Evolutionary conservation across 2,329 filamentous ascomycete species (phyloP), one percentile per base, ranked within the genome.

Genomic region (Fusarium beomiforme): DNA sequence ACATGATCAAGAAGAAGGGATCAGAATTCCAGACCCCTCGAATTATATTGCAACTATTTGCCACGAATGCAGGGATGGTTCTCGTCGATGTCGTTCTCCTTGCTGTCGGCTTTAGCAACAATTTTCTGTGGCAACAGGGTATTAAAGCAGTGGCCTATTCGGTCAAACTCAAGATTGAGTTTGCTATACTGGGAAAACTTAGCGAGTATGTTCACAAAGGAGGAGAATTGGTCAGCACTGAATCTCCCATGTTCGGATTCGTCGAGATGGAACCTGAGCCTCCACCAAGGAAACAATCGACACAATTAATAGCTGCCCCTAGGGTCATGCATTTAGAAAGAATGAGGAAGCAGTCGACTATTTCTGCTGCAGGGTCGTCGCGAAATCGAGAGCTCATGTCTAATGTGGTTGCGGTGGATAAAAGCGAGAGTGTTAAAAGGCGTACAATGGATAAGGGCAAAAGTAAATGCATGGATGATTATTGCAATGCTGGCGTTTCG

Each of bases 41-140:
- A 19, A 62, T 72, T 26, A 59, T 75, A n/a, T 67, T 65, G 59
- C 70, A 72, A 23, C 65, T 75, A 2, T 57, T 64, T 19, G 75
- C 78, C 9, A 80, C 84, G 23, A 85, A 86, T 62, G 64, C 84
- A 16, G 37, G 81, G 9, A 81, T 86, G 36, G 77, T 86, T 14
- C 31, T 80, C 4, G 80, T 86, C 74, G 83, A 86, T 59, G 62
- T 85, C 23, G 72, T 79, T 12, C 74, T 82, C 26, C 63, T 82
- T 11, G 73, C 21, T 6, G 69, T 82, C 16, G 74, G 81, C 44
- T 80, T 78, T 59, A 64, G 75, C 4, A 73, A 76, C 17, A 68
- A 79, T 11, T 79, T 78, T 53, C 67, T 77, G 14, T 57, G 79
- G 23, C 80, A 81, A 63, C 80, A 79, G 9, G 76, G 78, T 5